phyloP scores from a whole-genome alignment of 106 monocot species.

The Xerophyta viscosa region DNA sequence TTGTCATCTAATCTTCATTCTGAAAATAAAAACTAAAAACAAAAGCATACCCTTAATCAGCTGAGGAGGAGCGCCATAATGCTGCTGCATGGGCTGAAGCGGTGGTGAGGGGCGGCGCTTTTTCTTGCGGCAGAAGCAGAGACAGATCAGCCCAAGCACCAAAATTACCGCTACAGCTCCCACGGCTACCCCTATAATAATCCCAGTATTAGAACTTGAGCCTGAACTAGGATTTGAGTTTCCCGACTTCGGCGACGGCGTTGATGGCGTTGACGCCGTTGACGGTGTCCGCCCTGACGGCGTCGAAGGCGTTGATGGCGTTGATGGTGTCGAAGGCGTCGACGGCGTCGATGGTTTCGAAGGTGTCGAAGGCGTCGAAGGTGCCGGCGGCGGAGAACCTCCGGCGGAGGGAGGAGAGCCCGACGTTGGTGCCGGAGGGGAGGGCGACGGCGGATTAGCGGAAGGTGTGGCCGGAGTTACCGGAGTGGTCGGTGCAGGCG shows the following conservation, averaged over 20 bases:
- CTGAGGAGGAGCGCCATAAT: conserved; percentile 22
- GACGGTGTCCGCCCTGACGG: conserved; percentile 7
- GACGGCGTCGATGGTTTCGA: no score
- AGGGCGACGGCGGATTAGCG: not conserved
- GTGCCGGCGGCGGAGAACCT: no score
- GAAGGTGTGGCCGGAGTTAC: not conserved
- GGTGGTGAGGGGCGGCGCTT: conserved; percentile 3
- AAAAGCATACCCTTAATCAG: conserved; percentile 37
- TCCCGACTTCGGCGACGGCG: conserved; percentile 14
- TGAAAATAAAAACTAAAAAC: no score
- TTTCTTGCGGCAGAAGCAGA: conserved; percentile 31
- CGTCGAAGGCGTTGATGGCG: not conserved
- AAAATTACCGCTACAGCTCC: conserved; percentile 31
- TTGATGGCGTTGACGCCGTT: not conserved
- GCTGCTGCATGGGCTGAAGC: no score
- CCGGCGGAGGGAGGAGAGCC: not conserved
- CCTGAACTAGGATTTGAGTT: no score
- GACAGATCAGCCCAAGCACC: conserved; percentile 13
- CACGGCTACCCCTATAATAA: conserved; percentile 35
- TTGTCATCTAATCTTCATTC: no score
- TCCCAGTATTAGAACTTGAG: no score
- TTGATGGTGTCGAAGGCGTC: no score
- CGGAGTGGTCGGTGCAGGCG: conserved; percentile 2
- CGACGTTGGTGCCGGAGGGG: no score
- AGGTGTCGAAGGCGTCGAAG: no score